phyloP scores from a whole-genome alignment of 164 flowering plant species.

The Annona squamosa region DNA sequence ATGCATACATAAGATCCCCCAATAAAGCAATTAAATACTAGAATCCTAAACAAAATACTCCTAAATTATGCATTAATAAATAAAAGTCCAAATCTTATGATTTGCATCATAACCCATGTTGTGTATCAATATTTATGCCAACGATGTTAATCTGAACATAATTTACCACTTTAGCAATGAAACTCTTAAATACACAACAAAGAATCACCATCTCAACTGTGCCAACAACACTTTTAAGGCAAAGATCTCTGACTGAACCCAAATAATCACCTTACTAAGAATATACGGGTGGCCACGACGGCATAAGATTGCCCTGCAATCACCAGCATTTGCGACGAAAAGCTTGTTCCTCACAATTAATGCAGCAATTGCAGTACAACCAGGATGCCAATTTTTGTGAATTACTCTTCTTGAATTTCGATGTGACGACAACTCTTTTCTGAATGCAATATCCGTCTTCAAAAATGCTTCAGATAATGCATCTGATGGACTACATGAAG shows the following conservation, averaged over 20 bases:
- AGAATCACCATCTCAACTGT: neutral
- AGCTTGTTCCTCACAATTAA: constrained; percentile 64
- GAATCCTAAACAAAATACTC: too few relatives aligned
- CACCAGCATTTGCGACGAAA: constrained; percentile 95
- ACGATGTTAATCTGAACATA: too few relatives aligned
- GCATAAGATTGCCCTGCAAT: constrained; percentile 80
- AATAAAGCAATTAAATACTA: too few relatives aligned
- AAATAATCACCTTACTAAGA: constrained; percentile 54
- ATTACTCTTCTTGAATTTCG: constrained; percentile 40
- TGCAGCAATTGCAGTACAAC: constrained; percentile 75
- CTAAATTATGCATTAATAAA: too few relatives aligned
- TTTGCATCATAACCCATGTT: too few relatives aligned
- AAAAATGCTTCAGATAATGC: constrained; percentile 68
- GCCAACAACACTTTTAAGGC: neutral
- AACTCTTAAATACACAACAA: too few relatives aligned
- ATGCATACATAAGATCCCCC: too few relatives aligned
- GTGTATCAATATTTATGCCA: too few relatives aligned
- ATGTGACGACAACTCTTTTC: constrained; percentile 44
- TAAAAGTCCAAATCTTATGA: too few relatives aligned
- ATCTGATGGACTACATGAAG: constrained; percentile 52
- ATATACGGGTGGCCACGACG: constrained; percentile 54
- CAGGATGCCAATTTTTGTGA: constrained; percentile 84
- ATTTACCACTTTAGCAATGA: too few relatives aligned
- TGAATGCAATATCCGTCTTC: constrained; percentile 69
- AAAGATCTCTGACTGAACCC: neutral